Evolutionary conservation across 495 filamentous ascomycete species (phyloP).

Genomic region (Penicillium odoratum): DNA sequence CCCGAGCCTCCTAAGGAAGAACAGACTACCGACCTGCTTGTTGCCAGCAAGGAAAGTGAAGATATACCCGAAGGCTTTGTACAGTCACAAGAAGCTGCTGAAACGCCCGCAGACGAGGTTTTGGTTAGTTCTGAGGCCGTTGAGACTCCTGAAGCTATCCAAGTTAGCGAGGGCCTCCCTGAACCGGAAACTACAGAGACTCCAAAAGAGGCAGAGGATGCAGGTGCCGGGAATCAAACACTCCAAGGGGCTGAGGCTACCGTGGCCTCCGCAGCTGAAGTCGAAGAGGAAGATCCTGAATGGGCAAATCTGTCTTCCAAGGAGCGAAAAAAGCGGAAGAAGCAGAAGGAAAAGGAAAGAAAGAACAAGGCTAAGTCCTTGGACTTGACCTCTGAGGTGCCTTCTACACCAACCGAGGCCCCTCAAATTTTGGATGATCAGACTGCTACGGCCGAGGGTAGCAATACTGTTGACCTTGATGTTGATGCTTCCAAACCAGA

Average conservation of each 20-base stretch:
- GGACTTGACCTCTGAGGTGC: constrained; percentile 22
- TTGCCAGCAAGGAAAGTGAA: neutral
- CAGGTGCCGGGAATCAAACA: constrained; percentile 1
- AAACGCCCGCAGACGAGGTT: neutral
- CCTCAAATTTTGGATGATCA: constrained; percentile 2
- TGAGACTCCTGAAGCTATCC: neutral
- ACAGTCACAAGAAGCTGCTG: neutral
- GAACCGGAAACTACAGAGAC: neutral
- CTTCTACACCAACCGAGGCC: constrained; percentile 8
- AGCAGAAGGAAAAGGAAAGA: constrained; percentile 28
- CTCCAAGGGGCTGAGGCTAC: neutral
- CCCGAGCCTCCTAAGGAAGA: constrained; percentile 17
- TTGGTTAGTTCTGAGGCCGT: neutral
- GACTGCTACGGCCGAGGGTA: neutral
- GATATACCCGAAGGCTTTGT: neutral
- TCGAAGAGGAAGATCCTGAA: constrained; percentile 9
- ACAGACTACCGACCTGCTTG: neutral
- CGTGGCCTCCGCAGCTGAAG: constrained; percentile 1
- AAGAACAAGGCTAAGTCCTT: constrained; percentile 45
- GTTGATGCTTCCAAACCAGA: neutral
- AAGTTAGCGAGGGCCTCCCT: neutral
- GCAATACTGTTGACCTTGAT: neutral
- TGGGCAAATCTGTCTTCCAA: constrained; percentile 23
- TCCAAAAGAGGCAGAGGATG: neutral
- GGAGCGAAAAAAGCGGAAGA: constrained; percentile 36